Conservation (phyloP, 2,329 filamentous ascomycete species). For the Fusarium secorum region DNA sequence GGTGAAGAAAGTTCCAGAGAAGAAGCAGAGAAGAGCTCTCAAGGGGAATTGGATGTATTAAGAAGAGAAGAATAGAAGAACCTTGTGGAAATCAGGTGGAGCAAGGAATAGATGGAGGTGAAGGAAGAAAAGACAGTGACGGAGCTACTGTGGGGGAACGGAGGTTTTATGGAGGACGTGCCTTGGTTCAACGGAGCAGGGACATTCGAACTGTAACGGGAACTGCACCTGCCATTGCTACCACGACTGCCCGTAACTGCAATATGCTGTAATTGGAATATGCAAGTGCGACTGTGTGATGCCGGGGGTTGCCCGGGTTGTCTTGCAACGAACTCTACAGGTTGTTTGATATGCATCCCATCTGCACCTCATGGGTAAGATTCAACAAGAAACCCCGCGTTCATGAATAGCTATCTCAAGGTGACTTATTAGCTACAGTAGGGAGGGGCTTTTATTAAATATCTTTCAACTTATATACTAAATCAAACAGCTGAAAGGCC, state of each 20-base stretch:
- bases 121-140: constrained; percentile 15
- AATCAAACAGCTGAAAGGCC: background rate
- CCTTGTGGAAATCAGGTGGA: constrained; percentile 14
- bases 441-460: background rate
- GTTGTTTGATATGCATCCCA: constrained; percentile 7
- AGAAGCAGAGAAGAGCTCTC: background rate
- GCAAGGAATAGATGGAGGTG: constrained; percentile 1
- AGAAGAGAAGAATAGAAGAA: constrained; percentile 15
- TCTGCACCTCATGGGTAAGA: constrained; percentile 26
- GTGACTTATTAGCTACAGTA: background rate
- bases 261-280: constrained; percentile 14
- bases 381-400: constrained; percentile 25
- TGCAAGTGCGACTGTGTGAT: constrained; percentile 23
- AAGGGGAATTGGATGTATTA: constrained; percentile 13
- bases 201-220: background rate
- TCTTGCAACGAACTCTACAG: background rate
- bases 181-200: constrained; percentile 19
- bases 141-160: constrained; percentile 24
- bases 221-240: background rate
- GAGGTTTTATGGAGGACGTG: constrained; percentile 55
- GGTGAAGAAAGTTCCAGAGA: background rate
- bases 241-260: background rate
- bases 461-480: background rate
- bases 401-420: constrained; percentile 1
- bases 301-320: constrained; percentile 9